Base-by-base conservation (phyloP, 306 rosid genomes). In the Vachellia collinsii region DNA sequence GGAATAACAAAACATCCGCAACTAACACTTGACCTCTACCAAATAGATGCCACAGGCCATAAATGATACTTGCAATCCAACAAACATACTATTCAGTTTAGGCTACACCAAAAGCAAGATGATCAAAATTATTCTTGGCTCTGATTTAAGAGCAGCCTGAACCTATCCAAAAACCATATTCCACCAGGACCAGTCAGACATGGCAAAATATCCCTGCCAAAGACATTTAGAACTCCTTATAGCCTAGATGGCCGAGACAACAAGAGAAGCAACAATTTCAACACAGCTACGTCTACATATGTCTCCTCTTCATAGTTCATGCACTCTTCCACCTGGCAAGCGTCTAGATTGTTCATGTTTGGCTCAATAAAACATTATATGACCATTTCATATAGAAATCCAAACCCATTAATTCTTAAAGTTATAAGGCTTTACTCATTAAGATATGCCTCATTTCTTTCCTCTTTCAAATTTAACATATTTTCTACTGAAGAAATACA, bases 31-130 rank as follows among this genome's bases (percentile, higher is more conserved):
- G 69, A 69, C 34, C n/a, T 63, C 9, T 3, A 77, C 62, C 34
- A 7, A 64, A 59, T 59, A 59, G 14, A 59, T 23, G 65, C 65
- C 37, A 53, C 72, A 71, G 46, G 84, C 42, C 50, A 77, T 53
- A 65, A 43, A 80, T 67, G 23, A 56, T 22, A 20, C 62, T 56
- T n/a, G 29, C 29, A 56, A 20, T 44, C 11, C 81, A 43, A 53
- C 64, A 73, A 43, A 53, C 46, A 66, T 20, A 70, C 10, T 5
- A 44, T 25, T 44, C 56, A 44, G 58, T 70, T 70, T 47, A 12
- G n/a, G 23, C 8, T 7, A 43, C 43, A 72, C 62, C 25, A 72
- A 37, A 72, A 48, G 23, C 77, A 16, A 8, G 9, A 72, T 34
- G 8, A 72, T 72, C 76, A 47, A 70, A 61, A 23, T 25, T 25